Evolutionary conservation across 805 yeast genomes (phyloP).

Genomic region (Grigorovia transvaalensis): DNA sequence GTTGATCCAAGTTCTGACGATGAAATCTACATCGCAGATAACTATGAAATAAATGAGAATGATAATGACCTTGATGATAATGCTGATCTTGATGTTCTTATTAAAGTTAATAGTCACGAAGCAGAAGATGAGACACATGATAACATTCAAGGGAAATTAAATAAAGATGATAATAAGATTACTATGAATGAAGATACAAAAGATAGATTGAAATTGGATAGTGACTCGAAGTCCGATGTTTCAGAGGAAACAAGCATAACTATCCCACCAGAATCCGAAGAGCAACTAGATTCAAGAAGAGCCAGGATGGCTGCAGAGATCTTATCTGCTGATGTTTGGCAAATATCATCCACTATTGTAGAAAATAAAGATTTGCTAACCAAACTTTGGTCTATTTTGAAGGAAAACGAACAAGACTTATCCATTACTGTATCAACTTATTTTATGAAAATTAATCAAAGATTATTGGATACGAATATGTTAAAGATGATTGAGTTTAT

Average conservation of each 20-base stretch:
- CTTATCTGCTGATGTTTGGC: constrained; percentile 85
- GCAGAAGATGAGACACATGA: background rate
- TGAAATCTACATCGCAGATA: background rate
- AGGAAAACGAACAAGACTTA: constrained; percentile 46
- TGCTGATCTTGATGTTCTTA: background rate
- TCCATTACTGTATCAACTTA: constrained; percentile 72
- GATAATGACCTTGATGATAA: background rate
- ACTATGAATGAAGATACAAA: background rate
- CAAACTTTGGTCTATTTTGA: constrained; percentile 70
- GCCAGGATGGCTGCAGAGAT: constrained; percentile 80
- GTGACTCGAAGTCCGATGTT: constrained; percentile 8
- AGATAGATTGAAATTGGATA: background rate
- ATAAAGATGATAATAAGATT: background rate
- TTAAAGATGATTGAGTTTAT: constrained; percentile 66
- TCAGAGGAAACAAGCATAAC: constrained; percentile 29
- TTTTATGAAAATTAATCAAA: constrained; percentile 86
- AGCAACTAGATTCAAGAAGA: constrained; percentile 32
- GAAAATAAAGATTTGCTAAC: constrained; percentile 55
- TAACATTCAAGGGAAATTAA: background rate
- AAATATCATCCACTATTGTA: constrained; percentile 81
- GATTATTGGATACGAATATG: constrained; percentile 77
- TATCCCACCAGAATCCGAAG: constrained; percentile 30
- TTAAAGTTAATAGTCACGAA: background rate
- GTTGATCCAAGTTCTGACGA: background rate
- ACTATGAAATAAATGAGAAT: background rate